These are phyloP conservation scores for Wickerhamia fluorescens DNA, from an alignment of 805 yeast species.

Conservation along the genomic window DNA sequence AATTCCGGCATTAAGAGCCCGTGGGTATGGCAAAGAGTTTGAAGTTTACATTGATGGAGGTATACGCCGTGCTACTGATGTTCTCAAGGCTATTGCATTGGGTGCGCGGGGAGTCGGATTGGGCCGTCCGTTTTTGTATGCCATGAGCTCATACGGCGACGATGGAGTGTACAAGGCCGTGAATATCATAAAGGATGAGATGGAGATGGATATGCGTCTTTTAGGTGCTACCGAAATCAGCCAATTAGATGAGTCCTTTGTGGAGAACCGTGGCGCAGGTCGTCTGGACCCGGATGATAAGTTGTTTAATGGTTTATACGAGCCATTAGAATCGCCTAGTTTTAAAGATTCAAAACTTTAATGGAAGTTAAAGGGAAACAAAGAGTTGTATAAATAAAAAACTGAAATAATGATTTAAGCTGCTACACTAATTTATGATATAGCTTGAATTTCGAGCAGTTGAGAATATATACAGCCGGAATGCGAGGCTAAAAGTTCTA, in stretches of 20 bases:
- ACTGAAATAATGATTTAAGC: too few species aligned
- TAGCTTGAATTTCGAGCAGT: too few species aligned
- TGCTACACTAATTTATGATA: too few species aligned
- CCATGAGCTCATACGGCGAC: constrained; percentile 75
- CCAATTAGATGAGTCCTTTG: constrained; percentile 15
- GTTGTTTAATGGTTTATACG: constrained; percentile 50
- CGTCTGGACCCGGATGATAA: constrained; percentile 44
- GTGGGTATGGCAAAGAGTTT: constrained; percentile 40
- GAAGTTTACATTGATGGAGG: constrained; percentile 76
- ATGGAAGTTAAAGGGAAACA: too few species aligned
- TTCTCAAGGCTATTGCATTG: constrained; percentile 67
- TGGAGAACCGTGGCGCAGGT: constrained; percentile 23
- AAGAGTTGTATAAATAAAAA: not conserved
- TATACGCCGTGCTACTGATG: constrained; percentile 66
- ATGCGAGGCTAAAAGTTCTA: too few species aligned
- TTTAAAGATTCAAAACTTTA: constrained; percentile 3
- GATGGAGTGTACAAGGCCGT: constrained; percentile 63
- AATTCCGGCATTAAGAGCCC: constrained; percentile 35
- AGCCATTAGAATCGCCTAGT: constrained; percentile 43
- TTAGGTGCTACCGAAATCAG: constrained; percentile 50
- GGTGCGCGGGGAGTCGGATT: constrained; percentile 75
- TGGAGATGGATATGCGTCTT: constrained; percentile 58
- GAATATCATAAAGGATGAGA: constrained; percentile 53
- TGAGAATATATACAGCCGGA: too few species aligned
- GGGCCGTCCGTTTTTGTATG: constrained; percentile 71